Evolutionary conservation across 371 early-diverging fungal genomes (phyloP), one percentile per base, ranked within the genome.

Genomic region (Rhizopus microsporus): DNA sequence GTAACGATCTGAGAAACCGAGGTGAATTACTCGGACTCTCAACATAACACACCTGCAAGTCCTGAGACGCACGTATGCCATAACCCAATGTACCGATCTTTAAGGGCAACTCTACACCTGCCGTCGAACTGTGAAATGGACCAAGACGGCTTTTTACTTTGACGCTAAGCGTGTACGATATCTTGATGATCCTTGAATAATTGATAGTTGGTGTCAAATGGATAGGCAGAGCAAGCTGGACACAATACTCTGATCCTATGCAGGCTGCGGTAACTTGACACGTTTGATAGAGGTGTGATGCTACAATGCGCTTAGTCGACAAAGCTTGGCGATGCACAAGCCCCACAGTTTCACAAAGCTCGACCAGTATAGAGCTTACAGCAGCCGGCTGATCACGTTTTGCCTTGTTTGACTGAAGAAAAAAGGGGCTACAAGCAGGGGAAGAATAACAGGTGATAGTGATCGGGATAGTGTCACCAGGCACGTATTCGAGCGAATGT

Each of bases 81-180:
- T 65, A 63, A 15, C 76, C 76, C 40, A 75, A 46, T 0, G 76
- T 75, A 6, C 76, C 76, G 2, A 75, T 59, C 3, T 66, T 67
- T 17, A 75, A 44, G 7, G 72, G 71, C 0, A 70, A 15, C 2
- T 65, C 67, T n/a, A 68, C 59, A 10, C 44, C 43, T 12, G 56
- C 49, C 7, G 12, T 35, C 5, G 60, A 54, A 23, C 57, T 45
- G 43, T 64, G 61, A 4, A 72, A 23, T 0, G 58, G 23, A 1
- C 67, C 63, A 16, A 55, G 62, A 43, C 54, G 62, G 9, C 68
- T 62, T 39, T 70, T 67, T 35, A 75, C 33, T 6, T 47, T 56
- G 32, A 72, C 47, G 29, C 51, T 33, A 2, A 75, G 44, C 3
- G 46, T 58, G 43, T 72, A 72, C 0, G 69, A 55, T 5, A 71